Evolutionary conservation across 345 rosid species (phyloP), one percentile per base, ranked within the genome.

Genomic region (Murraya paniculata): DNA sequence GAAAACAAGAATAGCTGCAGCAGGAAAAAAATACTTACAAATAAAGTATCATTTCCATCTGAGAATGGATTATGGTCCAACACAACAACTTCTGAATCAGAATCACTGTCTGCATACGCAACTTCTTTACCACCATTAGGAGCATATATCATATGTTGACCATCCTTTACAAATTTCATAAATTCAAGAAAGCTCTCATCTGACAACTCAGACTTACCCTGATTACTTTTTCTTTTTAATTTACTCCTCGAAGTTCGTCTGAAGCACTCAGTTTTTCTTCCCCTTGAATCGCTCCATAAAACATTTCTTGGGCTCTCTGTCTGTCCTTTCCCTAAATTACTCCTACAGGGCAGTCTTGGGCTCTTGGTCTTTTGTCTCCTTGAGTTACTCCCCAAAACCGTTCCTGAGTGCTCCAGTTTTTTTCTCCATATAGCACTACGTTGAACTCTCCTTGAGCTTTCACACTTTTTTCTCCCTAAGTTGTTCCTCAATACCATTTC

Each of bases 11-110:
- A 18, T 16, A 53, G 53, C 35, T 61, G 57, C 30, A 30, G 78
- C 2, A 16, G 67, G 68, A 39, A 55, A 82, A 71, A 22, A 68
- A 80, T 41, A 61, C 83, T 73, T 81, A 87, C 88, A 66, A 86
- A 87, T 28, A 89, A 89, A 30, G 78, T 66, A 61, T 38, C 39
- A 70, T 55, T 74, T 84, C 75, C 87, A 84, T 59, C 71, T 36
- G 56, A 18, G 78, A 80, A 79, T 30, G 83, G 87, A 80, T 81
- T 69, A 28, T 62, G 3, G 64, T 87, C 90, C 81, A 87, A 7
- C 48, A 77, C 81, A 74, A 88, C 61, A 18, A 87, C 84, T 72
- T 87, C 92, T 22, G 87, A 84, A 83, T 92, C 92, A 16, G 87
- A 88, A 24, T 81, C 74, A 82, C 76, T 55, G 60, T 68, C 84